Evolutionary conservation across 163 green algal genomes (phyloP).

Genomic region (Scenedesmus sp.): DNA sequence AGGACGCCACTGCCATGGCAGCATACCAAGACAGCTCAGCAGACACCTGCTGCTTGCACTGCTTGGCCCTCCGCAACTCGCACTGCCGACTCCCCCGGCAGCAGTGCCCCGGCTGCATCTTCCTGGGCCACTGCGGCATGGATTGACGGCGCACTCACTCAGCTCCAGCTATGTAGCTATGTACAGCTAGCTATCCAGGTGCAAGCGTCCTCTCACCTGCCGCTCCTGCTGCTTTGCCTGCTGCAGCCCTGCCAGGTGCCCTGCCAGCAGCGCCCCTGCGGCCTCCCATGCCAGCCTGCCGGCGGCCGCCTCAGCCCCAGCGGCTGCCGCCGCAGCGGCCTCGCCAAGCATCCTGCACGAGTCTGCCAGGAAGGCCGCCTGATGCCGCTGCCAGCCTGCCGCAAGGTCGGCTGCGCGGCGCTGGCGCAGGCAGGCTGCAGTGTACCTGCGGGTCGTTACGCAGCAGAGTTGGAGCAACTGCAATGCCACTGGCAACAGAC

Average conservation of each 20-base stretch:
- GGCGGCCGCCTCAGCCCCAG: constrained; percentile 25
- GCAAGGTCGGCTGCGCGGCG: neutral
- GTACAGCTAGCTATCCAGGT: too few relatives aligned
- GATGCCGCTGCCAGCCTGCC: constrained; percentile 29
- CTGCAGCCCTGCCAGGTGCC: constrained; percentile 5
- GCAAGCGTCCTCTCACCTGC: neutral
- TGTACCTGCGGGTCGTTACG: constrained; percentile 7
- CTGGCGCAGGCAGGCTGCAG: constrained; percentile 19
- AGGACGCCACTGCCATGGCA: too few relatives aligned
- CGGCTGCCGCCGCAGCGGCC: neutral
- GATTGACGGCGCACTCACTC: neutral
- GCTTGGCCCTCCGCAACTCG: neutral
- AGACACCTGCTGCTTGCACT: neutral
- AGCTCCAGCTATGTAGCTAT: neutral
- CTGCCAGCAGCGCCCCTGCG: neutral
- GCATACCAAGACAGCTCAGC: neutral
- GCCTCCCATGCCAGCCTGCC: constrained; percentile 31
- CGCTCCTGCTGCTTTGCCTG: constrained; percentile 4
- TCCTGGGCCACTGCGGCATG: too few relatives aligned
- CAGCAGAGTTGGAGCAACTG: neutral
- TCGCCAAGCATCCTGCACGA: constrained; percentile 19
- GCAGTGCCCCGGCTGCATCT: neutral
- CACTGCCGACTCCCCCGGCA: neutral
- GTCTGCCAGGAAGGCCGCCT: neutral
- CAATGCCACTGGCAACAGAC: neutral